Base-by-base conservation (phyloP, 495 filamentous ascomycete genomes). In the Penicillium argentinense region DNA sequence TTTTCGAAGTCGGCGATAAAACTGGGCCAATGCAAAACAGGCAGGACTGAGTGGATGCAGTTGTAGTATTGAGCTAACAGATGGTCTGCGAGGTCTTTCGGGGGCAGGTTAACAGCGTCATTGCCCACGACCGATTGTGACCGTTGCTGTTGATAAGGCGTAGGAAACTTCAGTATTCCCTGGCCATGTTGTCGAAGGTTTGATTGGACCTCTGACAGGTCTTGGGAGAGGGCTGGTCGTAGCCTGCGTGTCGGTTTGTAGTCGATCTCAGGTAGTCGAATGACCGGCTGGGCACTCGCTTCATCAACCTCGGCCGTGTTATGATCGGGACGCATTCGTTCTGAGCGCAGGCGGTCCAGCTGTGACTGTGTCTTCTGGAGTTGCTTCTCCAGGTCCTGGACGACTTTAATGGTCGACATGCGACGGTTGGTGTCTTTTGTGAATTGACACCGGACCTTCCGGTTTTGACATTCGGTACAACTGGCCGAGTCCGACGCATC, bases 341-440 rank as follows among this genome's bases (percentile, higher is more conserved):
- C 71, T 9, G 68, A 54, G 24, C 66, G 63, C 13, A 68, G 29
- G 52, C 62, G 62, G 12, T 59, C 66, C 47, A 92, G 83, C 66
- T 93, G 85, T 34, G 86, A 79, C 53, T 80, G 85, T 26, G 89
- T 78, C 28, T 79, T 77, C 19, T 82, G 74, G 42, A 98, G 80
- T 65, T 96, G 92, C 68, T 89, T 95, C 65, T 97, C 91, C 18
- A 98, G 74, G 67, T 98, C 93, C 68, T 98, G 93, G 3, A 97
- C 89, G 74, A 97, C 93, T 83, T 97, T 98, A 66, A 97, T 97
- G 11, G 91, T 96, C 36, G 93, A 97, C 93, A 98, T 98, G 51
- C 93, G 83, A 37, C 95, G 83, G 67, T 98, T 98, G 16, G 93
- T 97, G 67, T 98, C 93, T 72, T 98, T 98, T 34, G 93, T 98